Conservation (phyloP, 1,284 basidiomycete genomes). For the Ustilago cynodontis region DNA sequence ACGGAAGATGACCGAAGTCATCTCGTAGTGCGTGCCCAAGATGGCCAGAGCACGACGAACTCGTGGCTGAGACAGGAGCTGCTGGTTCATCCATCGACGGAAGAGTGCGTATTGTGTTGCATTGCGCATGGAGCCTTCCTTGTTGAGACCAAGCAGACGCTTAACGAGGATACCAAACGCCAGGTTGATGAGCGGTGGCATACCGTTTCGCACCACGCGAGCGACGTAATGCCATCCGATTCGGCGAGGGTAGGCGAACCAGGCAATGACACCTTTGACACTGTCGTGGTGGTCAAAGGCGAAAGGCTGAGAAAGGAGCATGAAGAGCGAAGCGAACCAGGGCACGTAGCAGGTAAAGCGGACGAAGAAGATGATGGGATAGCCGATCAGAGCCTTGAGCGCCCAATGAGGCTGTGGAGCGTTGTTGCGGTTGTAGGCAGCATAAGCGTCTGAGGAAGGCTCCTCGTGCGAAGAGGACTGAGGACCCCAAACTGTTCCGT, state of each 20-base stretch:
- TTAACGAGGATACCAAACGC: slow-evolving; percentile 66
- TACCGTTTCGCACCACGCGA: slow-evolving; percentile 66
- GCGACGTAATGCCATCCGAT: slow-evolving; percentile 70
- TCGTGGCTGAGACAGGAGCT: slow-evolving; percentile 65
- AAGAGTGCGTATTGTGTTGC: slow-evolving; percentile 67
- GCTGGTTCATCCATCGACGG: slow-evolving; percentile 67
- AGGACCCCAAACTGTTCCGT: slow-evolving; percentile 69
- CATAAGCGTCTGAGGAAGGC: slow-evolving; percentile 67
- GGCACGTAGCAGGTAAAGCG: slow-evolving; percentile 66
- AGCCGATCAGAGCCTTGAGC: slow-evolving; percentile 63
- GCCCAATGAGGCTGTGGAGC: slow-evolving; percentile 63
- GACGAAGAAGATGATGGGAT: slow-evolving; percentile 62
- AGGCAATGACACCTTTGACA: slow-evolving; percentile 68
- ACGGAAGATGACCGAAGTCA: slow-evolving; percentile 69
- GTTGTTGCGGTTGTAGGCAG: slow-evolving; percentile 66
- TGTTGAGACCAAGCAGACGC: slow-evolving; percentile 66
- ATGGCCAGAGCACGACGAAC: slow-evolving; percentile 65
- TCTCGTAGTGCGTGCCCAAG: slow-evolving; percentile 69
- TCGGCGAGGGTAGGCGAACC: slow-evolving; percentile 68
- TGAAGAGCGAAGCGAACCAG: slow-evolving; percentile 69
- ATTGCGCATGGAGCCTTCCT: slow-evolving; percentile 69
- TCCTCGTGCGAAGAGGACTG: slow-evolving; percentile 69
- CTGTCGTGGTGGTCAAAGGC: slow-evolving; percentile 67
- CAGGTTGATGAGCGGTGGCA: slow-evolving; percentile 68
- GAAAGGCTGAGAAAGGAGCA: slow-evolving; percentile 68